Percentiles rank a stretch among this genome's conserved stretches.
phyloP scores from a whole-genome alignment of 148 eudicot genomes.

The Talinum fruticosum region DNA sequence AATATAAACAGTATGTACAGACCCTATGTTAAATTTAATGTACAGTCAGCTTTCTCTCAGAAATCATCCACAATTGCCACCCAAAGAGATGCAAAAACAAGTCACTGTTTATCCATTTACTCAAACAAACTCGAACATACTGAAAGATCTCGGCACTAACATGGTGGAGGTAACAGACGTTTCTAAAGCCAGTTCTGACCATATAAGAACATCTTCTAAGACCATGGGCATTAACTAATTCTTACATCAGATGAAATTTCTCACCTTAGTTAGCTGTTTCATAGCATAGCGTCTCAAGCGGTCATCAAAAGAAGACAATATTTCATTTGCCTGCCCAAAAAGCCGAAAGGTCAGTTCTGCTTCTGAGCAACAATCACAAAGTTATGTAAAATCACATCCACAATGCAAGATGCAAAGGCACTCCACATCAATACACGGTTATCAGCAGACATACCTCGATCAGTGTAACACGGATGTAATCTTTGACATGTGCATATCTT shows the following conservation, averaged over 20 bases:
- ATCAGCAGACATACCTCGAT: conserved; percentile 57
- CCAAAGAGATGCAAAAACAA: too few species aligned
- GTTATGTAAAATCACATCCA: background rate
- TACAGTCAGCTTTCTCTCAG: too few species aligned
- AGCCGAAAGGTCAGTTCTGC: background rate
- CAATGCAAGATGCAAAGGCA: background rate
- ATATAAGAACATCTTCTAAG: conserved; percentile 1
- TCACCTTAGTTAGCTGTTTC: conserved; percentile 82
- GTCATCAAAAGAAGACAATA: conserved; percentile 92
- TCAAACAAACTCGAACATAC: background rate
- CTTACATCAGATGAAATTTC: conserved; percentile 11
- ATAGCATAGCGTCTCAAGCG: conserved; percentile 82
- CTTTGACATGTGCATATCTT: conserved; percentile 85
- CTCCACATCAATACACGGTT: too few species aligned
- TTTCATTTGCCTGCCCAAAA: conserved; percentile 79
- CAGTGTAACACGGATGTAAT: conserved; percentile 80
- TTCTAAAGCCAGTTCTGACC: background rate
- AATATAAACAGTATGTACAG: too few species aligned
- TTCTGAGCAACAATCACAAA: conserved; percentile 1
- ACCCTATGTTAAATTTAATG: too few species aligned
- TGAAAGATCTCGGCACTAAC: background rate
- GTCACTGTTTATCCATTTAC: background rate
- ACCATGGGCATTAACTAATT: background rate
- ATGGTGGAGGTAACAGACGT: background rate
- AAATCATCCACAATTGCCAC: too few species aligned